Base-by-base conservation (phyloP, 2,329 filamentous ascomycete genomes). In the Plenodomus biglobosus region DNA sequence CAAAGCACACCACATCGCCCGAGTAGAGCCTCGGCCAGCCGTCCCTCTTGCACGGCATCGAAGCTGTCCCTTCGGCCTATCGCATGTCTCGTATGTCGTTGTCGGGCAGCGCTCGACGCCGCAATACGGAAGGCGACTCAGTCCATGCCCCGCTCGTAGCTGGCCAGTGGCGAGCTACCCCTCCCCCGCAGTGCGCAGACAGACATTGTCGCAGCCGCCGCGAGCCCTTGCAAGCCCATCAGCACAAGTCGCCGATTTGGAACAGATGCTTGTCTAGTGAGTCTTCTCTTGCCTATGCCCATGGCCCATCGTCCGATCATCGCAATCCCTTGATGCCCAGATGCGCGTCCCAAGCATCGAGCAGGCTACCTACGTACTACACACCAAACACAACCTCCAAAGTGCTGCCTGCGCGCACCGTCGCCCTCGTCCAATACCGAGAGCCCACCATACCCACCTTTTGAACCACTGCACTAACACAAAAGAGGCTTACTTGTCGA, bases 1-100 rank as follows among this genome's bases (percentile, higher is more conserved):
- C 39, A 50, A 47, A 44, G 48, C 37, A 39, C 45, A 44, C n/a
- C n/a, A n/a, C n/a, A 64, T 55, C 35, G 45, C 40, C 53, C 39
- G 53, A 46, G 40, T 55, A 62, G 19, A 17, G 64, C 61, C 66
- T 70, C 67, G 68, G 68, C 53, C 52, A 61, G 66, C 60, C 66
- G 59, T 58, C 59, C 54, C 52, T 56, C 53, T 53, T 44, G 45
- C 59, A 52, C 48, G 44, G 43, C 27, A 40, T 24, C 37, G 42
- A 52, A 48, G 44, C 42, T 15, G 42, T n/a, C 38, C 43, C 15
- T 17, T 52, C 50, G 49, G 52, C 59, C 63, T 62, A 62, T 67
- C 49, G 64, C 49, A 42, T 44, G 40, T 20, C 24, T 40, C 19
- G 47, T 48, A 45, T 37, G 38, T 52, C 46, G 48, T 32, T 36